phyloP scores from a whole-genome alignment of 352 stramenopile species.

The Globisporangium barbulae region DNA sequence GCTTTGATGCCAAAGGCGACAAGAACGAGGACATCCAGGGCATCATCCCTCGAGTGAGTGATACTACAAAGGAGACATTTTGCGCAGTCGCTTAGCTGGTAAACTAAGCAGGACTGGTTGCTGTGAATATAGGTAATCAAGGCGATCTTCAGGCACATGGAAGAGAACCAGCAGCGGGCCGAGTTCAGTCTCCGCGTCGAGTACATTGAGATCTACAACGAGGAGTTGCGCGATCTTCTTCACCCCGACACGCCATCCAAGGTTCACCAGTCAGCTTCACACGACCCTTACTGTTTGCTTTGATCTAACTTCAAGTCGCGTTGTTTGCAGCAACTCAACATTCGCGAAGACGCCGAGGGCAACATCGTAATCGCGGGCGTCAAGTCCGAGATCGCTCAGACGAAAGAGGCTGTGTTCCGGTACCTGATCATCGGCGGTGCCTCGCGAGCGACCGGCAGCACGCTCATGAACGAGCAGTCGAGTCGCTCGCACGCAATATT shows the following conservation, averaged over 20 bases:
- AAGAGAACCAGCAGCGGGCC: constrained; percentile 32
- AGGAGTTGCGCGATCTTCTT: constrained; percentile 95
- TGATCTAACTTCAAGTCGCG: background rate
- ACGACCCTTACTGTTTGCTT: background rate
- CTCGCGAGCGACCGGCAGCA: constrained; percentile 81
- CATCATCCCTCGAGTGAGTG: constrained; percentile 82
- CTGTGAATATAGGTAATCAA: constrained; percentile 44
- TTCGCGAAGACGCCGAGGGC: constrained; percentile 75
- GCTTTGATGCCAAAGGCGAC: constrained; percentile 51
- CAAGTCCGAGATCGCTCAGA: constrained; percentile 75
- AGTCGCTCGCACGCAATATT: constrained; percentile 91
- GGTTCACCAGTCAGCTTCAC: constrained; percentile 14
- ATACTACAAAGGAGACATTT: background rate
- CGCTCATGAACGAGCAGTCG: constrained; percentile 90
- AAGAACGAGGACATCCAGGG: constrained; percentile 60
- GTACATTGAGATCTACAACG: constrained; percentile 99
- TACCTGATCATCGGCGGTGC: constrained; percentile 77
- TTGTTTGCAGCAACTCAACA: constrained; percentile 49
- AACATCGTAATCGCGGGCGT: constrained; percentile 82
- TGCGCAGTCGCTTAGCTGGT: background rate
- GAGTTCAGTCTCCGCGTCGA: constrained; percentile 92
- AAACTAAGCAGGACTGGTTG: no score
- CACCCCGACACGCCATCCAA: constrained; percentile 75
- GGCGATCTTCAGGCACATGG: constrained; percentile 66
- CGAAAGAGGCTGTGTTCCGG: constrained; percentile 76